These are phyloP conservation scores for Bonia amplexicaulis DNA, from an alignment of 176 grass and related monocot genomes.

Conservation along the genomic window DNA sequence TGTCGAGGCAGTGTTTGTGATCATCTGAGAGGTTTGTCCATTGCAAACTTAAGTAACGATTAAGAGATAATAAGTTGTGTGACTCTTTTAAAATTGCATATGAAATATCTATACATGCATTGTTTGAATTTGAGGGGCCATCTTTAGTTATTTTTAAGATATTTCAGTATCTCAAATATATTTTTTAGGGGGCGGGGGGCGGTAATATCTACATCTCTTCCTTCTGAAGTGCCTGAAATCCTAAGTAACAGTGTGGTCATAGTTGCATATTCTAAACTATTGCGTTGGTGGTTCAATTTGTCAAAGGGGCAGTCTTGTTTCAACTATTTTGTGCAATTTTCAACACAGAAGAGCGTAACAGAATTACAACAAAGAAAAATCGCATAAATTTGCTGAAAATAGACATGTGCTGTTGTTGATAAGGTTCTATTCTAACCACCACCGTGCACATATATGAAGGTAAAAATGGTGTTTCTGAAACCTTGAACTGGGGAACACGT, in stretches of 20 bases:
- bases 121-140: neutral
- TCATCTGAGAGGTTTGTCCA: constrained; percentile 7
- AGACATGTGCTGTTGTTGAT: neutral
- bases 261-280: too few species aligned
- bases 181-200: neutral
- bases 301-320: neutral
- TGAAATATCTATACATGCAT: neutral
- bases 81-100: neutral
- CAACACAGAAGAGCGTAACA: neutral
- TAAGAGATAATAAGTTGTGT: neutral
- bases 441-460: constrained; percentile 7
- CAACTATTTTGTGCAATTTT: neutral
- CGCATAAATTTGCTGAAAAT: neutral
- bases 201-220: neutral
- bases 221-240: too few species aligned
- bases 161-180: neutral
- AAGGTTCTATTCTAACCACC: neutral
- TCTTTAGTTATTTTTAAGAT: neutral
- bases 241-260: too few species aligned
- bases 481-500: constrained; percentile 20
- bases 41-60: neutral
- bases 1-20: constrained; percentile 13
- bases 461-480: neutral
- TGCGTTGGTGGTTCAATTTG: too few species aligned
- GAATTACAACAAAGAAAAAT: neutral